These are phyloP conservation scores for Sphaerobolus stellatus DNA, from an alignment of 1,284 basidiomycete species.

Conservation along the genomic window DNA sequence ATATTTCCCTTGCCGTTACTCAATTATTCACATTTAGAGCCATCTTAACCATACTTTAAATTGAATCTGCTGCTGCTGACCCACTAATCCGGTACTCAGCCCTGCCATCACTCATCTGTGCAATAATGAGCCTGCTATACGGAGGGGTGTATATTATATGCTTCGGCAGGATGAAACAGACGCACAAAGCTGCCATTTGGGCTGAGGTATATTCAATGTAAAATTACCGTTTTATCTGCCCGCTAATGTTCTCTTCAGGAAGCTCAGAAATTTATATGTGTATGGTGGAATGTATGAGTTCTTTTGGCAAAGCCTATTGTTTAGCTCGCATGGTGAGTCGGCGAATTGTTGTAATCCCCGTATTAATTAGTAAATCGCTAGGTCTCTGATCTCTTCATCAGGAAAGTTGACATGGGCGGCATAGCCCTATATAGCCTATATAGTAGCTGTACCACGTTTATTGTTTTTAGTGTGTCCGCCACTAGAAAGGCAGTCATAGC, in stretches of 20 bases:
- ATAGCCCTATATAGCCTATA: no score
- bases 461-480: no score
- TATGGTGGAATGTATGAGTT: constrained; percentile 82
- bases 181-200: constrained; percentile 74
- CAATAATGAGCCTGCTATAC: constrained; percentile 71
- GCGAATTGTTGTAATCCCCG: constrained; percentile 16
- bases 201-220: constrained; percentile 54
- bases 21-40: constrained; percentile 44
- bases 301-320: constrained; percentile 69
- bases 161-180: constrained; percentile 75
- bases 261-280: constrained; percentile 59
- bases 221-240: neutral
- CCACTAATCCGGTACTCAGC: constrained; percentile 67
- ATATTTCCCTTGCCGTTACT: neutral
- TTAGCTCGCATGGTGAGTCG: constrained; percentile 79
- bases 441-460: no score
- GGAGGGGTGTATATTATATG: constrained; percentile 76
- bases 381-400: constrained; percentile 31
- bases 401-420: no score
- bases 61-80: constrained; percentile 54
- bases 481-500: no score
- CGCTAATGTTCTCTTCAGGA: constrained; percentile 44
- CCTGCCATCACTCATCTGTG: constrained; percentile 64
- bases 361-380: constrained; percentile 68
- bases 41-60: constrained; percentile 74